Conservation (phyloP, 164 flowering plant genomes). For the Tinospora cordifolia region DNA sequence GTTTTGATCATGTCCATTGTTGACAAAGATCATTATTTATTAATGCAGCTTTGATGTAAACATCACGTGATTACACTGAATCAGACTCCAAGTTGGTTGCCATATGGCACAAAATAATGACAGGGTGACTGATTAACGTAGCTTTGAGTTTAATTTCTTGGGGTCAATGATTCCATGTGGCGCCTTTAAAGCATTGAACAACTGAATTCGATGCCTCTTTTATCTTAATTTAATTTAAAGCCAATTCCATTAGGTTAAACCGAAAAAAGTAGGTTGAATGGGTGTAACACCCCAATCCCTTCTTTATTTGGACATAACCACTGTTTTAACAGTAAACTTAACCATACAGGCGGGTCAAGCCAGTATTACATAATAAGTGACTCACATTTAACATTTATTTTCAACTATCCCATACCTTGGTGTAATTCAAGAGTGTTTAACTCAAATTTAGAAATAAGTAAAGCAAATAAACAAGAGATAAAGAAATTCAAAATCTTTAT, state of each 20-base stretch:
- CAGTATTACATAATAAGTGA: too few relatives aligned
- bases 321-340: too few relatives aligned
- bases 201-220: neutral
- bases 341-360: too few relatives aligned
- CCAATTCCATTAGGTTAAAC: neutral
- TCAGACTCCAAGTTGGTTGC: neutral
- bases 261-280: too few relatives aligned
- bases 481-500: too few relatives aligned
- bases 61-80: neutral
- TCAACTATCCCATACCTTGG: too few relatives aligned
- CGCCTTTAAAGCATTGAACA: slow-evolving; percentile 5
- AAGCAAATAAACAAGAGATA: too few relatives aligned
- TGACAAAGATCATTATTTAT: neutral
- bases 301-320: too few relatives aligned
- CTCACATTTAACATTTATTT: too few relatives aligned
- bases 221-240: slow-evolving; percentile 5
- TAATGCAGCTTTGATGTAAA: neutral
- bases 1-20: neutral
- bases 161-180: slow-evolving; percentile 4
- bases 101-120: neutral
- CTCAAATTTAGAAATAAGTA: too few relatives aligned
- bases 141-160: slow-evolving; percentile 4
- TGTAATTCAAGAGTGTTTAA: too few relatives aligned
- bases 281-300: too few relatives aligned
- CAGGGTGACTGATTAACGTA: neutral